These are phyloP conservation scores for Geoglossum glabrum DNA, from an alignment of 495 filamentous ascomycete genomes.

Conservation along the genomic window DNA sequence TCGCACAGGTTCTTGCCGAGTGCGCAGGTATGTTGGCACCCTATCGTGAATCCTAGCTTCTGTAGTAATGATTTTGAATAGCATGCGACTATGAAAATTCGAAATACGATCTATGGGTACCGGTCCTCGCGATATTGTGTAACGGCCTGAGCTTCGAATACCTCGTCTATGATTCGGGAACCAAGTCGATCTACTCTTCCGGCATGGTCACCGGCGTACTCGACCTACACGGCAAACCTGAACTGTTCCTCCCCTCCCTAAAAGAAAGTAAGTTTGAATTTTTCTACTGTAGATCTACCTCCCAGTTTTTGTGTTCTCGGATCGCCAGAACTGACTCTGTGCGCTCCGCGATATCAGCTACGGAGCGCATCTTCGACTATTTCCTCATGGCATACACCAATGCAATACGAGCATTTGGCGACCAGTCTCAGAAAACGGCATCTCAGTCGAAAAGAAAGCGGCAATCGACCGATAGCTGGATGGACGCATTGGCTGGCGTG, in stretches of 20 bases:
- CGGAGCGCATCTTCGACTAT: background rate
- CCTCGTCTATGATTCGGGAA: background rate
- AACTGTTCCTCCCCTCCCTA: background rate
- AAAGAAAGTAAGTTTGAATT: background rate
- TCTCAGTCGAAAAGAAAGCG: background rate
- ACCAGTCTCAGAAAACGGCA: background rate
- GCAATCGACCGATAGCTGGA: background rate
- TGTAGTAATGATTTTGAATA: background rate
- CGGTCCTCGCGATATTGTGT: background rate
- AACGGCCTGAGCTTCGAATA: background rate
- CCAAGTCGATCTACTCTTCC: background rate
- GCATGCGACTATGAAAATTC: background rate
- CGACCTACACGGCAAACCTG: background rate
- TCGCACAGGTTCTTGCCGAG: background rate
- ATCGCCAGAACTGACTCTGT: background rate
- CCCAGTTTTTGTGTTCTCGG: background rate
- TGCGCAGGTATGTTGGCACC: background rate
- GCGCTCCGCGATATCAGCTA: background rate
- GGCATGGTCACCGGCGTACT: background rate
- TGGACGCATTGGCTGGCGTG: background rate
- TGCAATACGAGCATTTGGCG: background rate
- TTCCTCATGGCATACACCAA: background rate
- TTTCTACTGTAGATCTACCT: too few species aligned
- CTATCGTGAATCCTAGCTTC: background rate
- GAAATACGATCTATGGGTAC: background rate